Evolutionary conservation across 148 eudicot genomes (phyloP).

Genomic region (Rhododendron ferrugineum): DNA sequence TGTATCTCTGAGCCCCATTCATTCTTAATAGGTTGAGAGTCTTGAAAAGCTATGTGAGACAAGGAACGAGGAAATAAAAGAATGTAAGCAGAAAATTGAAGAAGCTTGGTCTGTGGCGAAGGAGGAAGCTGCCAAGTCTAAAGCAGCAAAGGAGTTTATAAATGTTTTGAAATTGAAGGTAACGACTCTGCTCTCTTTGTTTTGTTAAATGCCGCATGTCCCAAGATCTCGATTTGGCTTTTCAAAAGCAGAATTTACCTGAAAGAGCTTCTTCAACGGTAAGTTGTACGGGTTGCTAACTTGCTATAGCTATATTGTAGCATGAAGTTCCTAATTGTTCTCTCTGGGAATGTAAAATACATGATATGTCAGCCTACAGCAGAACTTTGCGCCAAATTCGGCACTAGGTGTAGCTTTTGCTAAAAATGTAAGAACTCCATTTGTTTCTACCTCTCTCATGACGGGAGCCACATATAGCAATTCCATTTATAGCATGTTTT

Average conservation of each 20-base stretch:
- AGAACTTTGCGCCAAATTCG: background rate
- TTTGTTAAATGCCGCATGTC: background rate
- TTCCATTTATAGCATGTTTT: background rate
- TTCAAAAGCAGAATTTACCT: background rate
- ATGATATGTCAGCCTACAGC: background rate
- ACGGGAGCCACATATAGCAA: background rate
- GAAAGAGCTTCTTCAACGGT: background rate
- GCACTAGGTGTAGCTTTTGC: background rate
- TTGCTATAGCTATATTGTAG: background rate
- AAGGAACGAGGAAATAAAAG: slow-evolving; percentile 25
- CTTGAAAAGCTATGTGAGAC: slow-evolving; percentile 28
- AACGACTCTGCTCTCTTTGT: background rate
- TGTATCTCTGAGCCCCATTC: background rate
- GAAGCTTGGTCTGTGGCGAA: slow-evolving; percentile 35
- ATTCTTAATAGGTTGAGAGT: slow-evolving; percentile 23
- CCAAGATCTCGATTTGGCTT: background rate
- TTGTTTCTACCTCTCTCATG: background rate
- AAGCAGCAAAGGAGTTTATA: slow-evolving; percentile 39
- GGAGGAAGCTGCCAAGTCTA: slow-evolving; percentile 36
- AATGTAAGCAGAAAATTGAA: slow-evolving; percentile 18
- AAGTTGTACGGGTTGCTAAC: background rate
- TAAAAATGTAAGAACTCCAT: background rate
- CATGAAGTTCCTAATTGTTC: background rate
- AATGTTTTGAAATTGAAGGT: slow-evolving; percentile 31
- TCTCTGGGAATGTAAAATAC: background rate